Evolutionary conservation across 805 yeast genomes (phyloP).

Genomic region (Ogataea sp.): DNA sequence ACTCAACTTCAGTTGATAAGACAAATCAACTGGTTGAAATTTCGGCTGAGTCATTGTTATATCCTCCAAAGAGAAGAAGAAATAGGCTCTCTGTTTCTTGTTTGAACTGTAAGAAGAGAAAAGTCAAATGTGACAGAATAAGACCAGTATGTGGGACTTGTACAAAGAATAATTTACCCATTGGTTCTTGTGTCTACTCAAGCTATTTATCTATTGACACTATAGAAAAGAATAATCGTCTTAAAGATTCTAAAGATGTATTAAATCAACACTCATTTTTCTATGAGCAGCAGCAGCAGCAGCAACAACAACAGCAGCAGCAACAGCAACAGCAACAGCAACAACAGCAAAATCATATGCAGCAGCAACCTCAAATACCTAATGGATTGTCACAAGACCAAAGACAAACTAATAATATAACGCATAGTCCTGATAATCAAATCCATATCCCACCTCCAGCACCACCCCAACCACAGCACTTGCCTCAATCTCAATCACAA

Average conservation of each 20-base stretch:
- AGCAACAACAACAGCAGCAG: neutral
- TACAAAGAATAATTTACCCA: conserved; percentile 6
- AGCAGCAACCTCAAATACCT: too few species aligned
- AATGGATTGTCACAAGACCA: too few species aligned
- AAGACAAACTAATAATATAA: too few species aligned
- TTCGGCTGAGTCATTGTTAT: neutral
- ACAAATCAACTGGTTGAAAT: neutral
- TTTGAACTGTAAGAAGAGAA: conserved; percentile 36
- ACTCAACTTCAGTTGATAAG: neutral
- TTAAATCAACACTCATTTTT: neutral
- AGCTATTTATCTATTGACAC: neutral
- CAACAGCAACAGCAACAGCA: neutral
- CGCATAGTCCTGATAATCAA: too few species aligned
- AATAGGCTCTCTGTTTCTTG: conserved; percentile 38
- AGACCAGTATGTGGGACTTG: conserved; percentile 29
- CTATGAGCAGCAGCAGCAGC: neutral
- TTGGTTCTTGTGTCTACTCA: neutral
- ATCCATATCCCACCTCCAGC: too few species aligned
- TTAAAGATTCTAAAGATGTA: neutral
- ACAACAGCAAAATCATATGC: neutral
- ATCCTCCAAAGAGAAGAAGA: conserved; percentile 25
- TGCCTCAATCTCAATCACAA: neutral
- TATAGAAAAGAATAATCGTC: neutral
- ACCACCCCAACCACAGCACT: neutral
- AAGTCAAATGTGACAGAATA: conserved; percentile 34